Evolutionary conservation across 2,329 filamentous ascomycete species (phyloP).

Genomic region (Claviceps lovelessii): DNA sequence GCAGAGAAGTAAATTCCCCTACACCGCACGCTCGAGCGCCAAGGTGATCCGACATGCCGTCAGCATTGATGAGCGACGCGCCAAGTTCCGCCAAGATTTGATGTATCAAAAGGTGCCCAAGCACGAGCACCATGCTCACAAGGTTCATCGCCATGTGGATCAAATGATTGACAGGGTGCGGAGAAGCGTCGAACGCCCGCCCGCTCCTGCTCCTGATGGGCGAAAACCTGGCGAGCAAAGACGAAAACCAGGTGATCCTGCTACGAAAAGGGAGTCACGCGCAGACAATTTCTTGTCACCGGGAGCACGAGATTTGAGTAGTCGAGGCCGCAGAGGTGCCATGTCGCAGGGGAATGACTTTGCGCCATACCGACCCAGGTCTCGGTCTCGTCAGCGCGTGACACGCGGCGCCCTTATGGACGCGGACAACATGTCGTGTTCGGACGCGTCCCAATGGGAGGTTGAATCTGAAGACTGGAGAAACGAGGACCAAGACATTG

Average conservation of each 20-base stretch:
- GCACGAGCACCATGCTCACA: slow-evolving; percentile 9
- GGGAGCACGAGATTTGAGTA: slow-evolving; percentile 4
- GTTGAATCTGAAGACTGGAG: slow-evolving; percentile 24
- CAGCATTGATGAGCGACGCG: slow-evolving; percentile 54
- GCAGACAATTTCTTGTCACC: slow-evolving; percentile 7
- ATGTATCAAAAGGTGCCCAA: slow-evolving; percentile 36
- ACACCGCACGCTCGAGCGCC: slow-evolving; percentile 43
- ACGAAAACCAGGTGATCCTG: neutral
- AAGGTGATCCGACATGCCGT: slow-evolving; percentile 55
- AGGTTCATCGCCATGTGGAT: slow-evolving; percentile 11
- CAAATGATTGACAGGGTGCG: slow-evolving; percentile 9
- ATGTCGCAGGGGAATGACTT: slow-evolving; percentile 10
- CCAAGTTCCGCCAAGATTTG: slow-evolving; percentile 58
- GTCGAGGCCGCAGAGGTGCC: slow-evolving; percentile 8
- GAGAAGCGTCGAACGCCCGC: slow-evolving; percentile 7
- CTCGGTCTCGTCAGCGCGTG: slow-evolving; percentile 21
- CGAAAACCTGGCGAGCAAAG: no score
- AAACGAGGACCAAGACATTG: slow-evolving; percentile 52
- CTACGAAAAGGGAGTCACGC: neutral
- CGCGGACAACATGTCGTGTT: slow-evolving; percentile 18
- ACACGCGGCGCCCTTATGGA: slow-evolving; percentile 8
- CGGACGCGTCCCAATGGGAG: slow-evolving; percentile 15
- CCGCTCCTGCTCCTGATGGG: neutral
- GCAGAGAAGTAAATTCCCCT: slow-evolving; percentile 64
- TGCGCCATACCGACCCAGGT: slow-evolving; percentile 28